Evolutionary conservation across 225 moss, liverwort and hornwort species (phyloP).

Genomic region (Straminergon stramineum): DNA sequence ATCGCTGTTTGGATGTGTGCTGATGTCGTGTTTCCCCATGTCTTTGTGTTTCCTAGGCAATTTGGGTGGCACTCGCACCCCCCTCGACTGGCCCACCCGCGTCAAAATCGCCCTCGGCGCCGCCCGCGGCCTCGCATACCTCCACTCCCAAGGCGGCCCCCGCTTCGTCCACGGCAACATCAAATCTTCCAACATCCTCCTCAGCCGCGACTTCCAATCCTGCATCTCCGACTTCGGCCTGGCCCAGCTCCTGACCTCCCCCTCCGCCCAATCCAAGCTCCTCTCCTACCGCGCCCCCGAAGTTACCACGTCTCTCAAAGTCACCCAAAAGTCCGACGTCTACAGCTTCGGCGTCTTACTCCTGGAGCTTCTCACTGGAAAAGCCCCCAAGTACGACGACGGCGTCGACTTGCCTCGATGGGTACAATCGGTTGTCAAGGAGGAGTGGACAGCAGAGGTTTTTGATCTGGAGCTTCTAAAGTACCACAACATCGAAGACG

Average conservation of each 20-base stretch:
- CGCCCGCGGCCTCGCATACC: constrained; percentile 63
- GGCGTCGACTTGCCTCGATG: constrained; percentile 75
- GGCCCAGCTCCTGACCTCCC: constrained; percentile 58
- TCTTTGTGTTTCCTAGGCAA: constrained; percentile 27
- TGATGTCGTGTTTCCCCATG: not conserved
- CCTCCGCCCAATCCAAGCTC: constrained; percentile 58
- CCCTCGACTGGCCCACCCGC: constrained; percentile 72
- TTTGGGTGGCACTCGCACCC: constrained; percentile 47
- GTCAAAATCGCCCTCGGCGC: constrained; percentile 72
- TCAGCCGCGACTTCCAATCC: constrained; percentile 66
- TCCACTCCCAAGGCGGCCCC: constrained; percentile 57
- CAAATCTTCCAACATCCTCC: constrained; percentile 85
- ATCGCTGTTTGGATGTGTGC: not conserved
- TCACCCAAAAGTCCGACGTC: constrained; percentile 75
- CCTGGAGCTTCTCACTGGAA: constrained; percentile 82
- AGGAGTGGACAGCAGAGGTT: constrained; percentile 91
- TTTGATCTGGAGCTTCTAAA: constrained; percentile 78
- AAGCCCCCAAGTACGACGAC: constrained; percentile 73
- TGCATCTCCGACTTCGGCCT: constrained; percentile 87
- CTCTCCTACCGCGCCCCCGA: constrained; percentile 92
- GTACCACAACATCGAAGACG: constrained; percentile 77
- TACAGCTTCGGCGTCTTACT: constrained; percentile 96
- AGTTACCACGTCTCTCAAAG: constrained; percentile 57
- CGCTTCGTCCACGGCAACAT: constrained; percentile 88
- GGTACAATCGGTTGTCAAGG: constrained; percentile 86